phyloP scores from a whole-genome alignment of 75 land plant genomes.

The Larix kaempferi region DNA sequence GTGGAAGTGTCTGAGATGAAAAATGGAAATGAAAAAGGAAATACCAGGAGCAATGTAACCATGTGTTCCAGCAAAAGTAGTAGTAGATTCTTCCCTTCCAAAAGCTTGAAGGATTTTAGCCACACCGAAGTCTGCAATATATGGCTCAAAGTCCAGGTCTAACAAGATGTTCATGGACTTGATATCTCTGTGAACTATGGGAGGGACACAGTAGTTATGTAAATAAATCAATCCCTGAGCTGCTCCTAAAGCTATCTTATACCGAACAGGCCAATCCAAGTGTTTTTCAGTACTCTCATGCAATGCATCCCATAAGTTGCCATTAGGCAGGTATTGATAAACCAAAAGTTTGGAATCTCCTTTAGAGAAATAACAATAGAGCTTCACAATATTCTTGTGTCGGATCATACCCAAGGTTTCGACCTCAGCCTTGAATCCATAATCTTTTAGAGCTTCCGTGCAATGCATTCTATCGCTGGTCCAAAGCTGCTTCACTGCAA shows the following conservation, averaged over 20 bases:
- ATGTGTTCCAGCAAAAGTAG: constrained; percentile 69
- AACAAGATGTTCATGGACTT: constrained; percentile 81
- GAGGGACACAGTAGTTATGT: constrained; percentile 71
- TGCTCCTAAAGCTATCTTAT: constrained; percentile 63
- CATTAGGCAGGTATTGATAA: constrained; percentile 95
- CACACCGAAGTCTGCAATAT: constrained; percentile 88
- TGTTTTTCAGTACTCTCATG: constrained; percentile 31
- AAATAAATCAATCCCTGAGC: constrained; percentile 86
- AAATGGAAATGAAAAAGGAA: background rate
- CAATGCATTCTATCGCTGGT: constrained; percentile 10
- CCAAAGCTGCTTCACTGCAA: constrained; percentile 90
- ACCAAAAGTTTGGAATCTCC: constrained; percentile 65
- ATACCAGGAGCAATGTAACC: constrained; percentile 92
- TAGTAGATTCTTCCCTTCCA: constrained; percentile 50
- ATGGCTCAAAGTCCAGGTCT: constrained; percentile 59
- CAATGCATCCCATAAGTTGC: constrained; percentile 79
- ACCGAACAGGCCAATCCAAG: constrained; percentile 66
- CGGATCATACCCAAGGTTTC: constrained; percentile 76
- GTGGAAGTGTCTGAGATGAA: no score
- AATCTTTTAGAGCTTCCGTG: background rate
- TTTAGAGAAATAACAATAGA: constrained; percentile 70
- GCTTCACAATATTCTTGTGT: constrained; percentile 85
- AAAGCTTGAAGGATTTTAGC: constrained; percentile 77
- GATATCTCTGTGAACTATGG: constrained; percentile 83
- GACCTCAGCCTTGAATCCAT: constrained; percentile 66